phyloP scores from a whole-genome alignment of 139 green algal species.

The Chlamydomonas asymmetrica region DNA sequence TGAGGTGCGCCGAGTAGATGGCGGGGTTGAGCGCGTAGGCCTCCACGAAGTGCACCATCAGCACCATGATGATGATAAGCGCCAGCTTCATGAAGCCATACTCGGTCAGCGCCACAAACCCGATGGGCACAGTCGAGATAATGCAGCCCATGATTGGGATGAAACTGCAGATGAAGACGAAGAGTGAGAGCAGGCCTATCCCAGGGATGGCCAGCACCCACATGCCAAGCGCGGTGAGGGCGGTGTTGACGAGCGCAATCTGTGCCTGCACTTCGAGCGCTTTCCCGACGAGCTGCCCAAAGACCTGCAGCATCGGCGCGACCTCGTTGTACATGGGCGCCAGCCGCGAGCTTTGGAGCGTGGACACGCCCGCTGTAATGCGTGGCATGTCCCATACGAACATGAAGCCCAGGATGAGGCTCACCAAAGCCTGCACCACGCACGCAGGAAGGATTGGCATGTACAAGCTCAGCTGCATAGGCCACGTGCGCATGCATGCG shows the following conservation, averaged over 20 bases:
- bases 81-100: constrained; percentile 93
- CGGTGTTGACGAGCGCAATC: constrained; percentile 92
- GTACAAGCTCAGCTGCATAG: no score
- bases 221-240: constrained; percentile 85
- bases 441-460: no score
- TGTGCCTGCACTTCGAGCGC: constrained; percentile 86
- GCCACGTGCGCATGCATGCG: no score
- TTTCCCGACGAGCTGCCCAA: constrained; percentile 87
- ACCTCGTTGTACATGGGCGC: constrained; percentile 87
- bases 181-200: constrained; percentile 83
- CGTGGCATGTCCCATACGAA: constrained; percentile 89
- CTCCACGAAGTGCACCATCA: constrained; percentile 84
- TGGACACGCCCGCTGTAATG: constrained; percentile 68
- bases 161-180: constrained; percentile 94
- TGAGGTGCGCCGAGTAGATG: constrained; percentile 92
- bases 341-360: constrained; percentile 67
- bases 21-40: constrained; percentile 72
- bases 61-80: constrained; percentile 87
- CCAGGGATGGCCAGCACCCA: constrained; percentile 82
- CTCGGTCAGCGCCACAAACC: constrained; percentile 63
- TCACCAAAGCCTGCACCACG: constrained; percentile 84
- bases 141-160: constrained; percentile 88
- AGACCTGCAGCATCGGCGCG: constrained; percentile 79
- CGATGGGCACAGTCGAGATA: constrained; percentile 91
- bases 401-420: constrained; percentile 91